Percentiles rank a stretch among this genome's conserved stretches.
Evolutionary conservation across 2,329 filamentous ascomycete species (phyloP).

Genomic region (Orbilia ellipsospora): DNA sequence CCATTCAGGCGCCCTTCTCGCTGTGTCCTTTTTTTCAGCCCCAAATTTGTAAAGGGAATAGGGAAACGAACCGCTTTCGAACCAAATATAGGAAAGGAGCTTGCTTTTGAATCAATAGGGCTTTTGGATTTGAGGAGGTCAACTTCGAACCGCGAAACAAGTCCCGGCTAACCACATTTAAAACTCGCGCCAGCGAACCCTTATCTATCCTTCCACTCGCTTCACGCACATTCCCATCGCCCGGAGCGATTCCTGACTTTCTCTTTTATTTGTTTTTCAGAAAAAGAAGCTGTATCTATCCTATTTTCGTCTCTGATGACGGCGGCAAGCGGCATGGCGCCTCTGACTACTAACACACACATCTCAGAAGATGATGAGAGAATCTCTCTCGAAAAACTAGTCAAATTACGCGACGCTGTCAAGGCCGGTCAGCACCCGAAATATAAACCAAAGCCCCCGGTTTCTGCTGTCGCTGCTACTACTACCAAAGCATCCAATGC

Average conservation of each 20-base stretch:
- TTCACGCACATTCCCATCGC: too few relatives aligned
- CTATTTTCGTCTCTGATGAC: conserved; percentile 14
- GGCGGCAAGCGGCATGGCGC: conserved; percentile 15
- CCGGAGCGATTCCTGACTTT: too few relatives aligned
- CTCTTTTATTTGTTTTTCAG: too few relatives aligned
- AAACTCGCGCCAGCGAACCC: conserved; percentile 4
- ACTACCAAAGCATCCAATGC: conserved; percentile 11
- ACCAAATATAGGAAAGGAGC: too few relatives aligned
- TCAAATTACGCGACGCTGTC: conserved; percentile 37
- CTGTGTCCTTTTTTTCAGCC: too few relatives aligned
- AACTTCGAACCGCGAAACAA: neutral
- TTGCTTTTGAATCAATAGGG: too few relatives aligned
- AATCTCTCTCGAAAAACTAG: conserved; percentile 34
- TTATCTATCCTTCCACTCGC: neutral
- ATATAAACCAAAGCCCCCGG: conserved; percentile 18
- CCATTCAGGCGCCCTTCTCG: too few relatives aligned
- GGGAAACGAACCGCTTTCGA: too few relatives aligned
- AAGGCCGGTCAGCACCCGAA: conserved; percentile 41
- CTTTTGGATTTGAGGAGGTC: conserved; percentile 16
- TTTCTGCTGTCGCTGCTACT: neutral
- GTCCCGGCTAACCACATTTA: conserved; percentile 24
- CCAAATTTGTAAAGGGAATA: too few relatives aligned
- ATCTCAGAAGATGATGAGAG: conserved; percentile 45
- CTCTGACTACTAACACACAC: conserved; percentile 39
- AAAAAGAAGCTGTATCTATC: neutral